phyloP scores from a whole-genome alignment of 129 eudicot genomes.

The Ambrosia trifida region DNA sequence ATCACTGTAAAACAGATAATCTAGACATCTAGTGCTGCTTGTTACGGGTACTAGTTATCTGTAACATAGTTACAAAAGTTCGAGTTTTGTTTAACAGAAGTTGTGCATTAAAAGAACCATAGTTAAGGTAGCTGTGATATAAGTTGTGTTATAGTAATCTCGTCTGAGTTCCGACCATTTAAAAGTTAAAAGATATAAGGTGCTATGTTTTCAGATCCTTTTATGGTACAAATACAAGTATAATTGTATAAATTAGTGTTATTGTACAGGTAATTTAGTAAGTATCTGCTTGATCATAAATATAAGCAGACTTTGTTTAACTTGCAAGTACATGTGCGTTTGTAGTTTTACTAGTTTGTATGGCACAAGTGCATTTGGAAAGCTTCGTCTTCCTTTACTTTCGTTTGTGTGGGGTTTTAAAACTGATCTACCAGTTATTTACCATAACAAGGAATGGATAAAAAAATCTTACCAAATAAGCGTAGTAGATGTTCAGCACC shows the following conservation, averaged over 20 bases:
- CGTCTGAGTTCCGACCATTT: neutral
- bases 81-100: neutral
- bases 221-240: slow-evolving; percentile 20
- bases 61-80: neutral
- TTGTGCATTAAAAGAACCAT: slow-evolving; percentile 14
- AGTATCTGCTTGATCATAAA: no score
- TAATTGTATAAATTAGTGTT: no score
- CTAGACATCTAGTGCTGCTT: slow-evolving; percentile 1
- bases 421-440: neutral
- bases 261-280: no score
- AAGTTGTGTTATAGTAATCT: neutral
- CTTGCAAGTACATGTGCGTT: slow-evolving; percentile 18
- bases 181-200: slow-evolving; percentile 25
- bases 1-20: neutral
- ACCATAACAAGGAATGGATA: neutral
- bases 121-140: slow-evolving; percentile 10
- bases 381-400: neutral
- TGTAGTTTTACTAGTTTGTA: neutral
- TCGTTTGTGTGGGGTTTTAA: neutral
- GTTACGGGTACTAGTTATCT: slow-evolving; percentile 14
- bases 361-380: slow-evolving; percentile 7
- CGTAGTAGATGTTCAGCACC: slow-evolving; percentile 98
- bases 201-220: slow-evolving; percentile 23
- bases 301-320: slow-evolving; percentile 6
- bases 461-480: slow-evolving; percentile 72